Evolutionary conservation across 1,284 basidiomycete species (phyloP), one percentile per base, ranked within the genome.

Genomic region (Cryptococcus sp.): DNA sequence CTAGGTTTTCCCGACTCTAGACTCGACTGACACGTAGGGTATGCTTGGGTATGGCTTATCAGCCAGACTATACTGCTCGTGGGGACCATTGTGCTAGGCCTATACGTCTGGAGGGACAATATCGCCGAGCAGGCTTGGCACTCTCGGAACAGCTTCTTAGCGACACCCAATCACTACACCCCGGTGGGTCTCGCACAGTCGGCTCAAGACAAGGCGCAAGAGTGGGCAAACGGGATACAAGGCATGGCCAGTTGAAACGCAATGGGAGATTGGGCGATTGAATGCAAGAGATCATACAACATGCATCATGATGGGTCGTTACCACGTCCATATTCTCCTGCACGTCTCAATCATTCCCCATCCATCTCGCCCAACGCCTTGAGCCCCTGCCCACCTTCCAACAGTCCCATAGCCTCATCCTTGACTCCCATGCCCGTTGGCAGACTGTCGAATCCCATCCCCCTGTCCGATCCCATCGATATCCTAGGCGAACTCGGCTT

Each of bases 371-470:
- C 64, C 5, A 66, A 61, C 47, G 65, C 60, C 36, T 48, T 59
- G 33, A 68, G 43, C 12, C 64, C 66, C 31, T 58, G 52, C 6
- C 55, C 59, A 1, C 53, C 57, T 16, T 51, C 38, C 4, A 58
- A 21, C 42, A 62, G 26, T 16, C 62, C 60, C 34, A 59, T 62
- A 31, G 52, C 54, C 44, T 66, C 64, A 23, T 59, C 64, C 45
- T 46, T 51, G 16, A 68, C 52, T 0, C 66, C 63, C 61, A 64
- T 66, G 5, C 62, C 62, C 10, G 45, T 50, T 19, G 48, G 51
- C 19, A 48, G 50, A 14, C 21, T 35, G 5, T 41, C 43, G 7
- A 33, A 19, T 12, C 6, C 21, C 24, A 41, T 37, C 11, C 14
- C 28, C n/a, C 25, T 7, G 36, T 36, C 40, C 22, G 40, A 5